These are phyloP conservation scores for Glycine latifolia DNA, from an alignment of 306 rosid genomes.

Conservation along the genomic window DNA sequence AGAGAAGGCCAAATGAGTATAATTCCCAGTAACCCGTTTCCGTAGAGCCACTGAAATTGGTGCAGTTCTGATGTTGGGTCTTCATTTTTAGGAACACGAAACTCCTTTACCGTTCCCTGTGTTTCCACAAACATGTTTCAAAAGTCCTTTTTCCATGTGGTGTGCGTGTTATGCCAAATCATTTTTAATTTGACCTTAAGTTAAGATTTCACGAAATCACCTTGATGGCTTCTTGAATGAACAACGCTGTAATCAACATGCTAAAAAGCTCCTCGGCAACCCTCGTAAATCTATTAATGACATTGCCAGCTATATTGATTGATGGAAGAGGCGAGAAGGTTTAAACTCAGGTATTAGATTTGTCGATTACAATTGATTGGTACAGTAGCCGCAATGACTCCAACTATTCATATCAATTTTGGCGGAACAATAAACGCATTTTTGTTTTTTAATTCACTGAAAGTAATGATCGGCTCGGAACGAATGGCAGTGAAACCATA, in stretches of 20 bases:
- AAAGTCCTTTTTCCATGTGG: not conserved
- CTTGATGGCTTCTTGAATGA: conserved; percentile 73
- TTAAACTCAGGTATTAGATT: not conserved
- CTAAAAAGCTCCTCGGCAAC: too few relatives aligned
- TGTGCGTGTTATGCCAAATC: not conserved
- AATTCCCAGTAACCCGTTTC: not conserved
- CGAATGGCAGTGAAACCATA: not conserved
- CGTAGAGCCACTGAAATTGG: conserved; percentile 68
- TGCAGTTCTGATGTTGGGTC: conserved; percentile 50
- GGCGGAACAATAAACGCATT: not conserved
- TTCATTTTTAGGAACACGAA: conserved; percentile 60
- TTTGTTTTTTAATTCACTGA: not conserved
- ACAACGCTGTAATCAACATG: conserved; percentile 50
- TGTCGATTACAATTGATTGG: not conserved
- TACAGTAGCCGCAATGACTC: not conserved
- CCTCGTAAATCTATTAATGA: too few relatives aligned
- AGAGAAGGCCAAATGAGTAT: too few relatives aligned
- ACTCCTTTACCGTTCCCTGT: conserved; percentile 75
- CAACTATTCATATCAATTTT: not conserved
- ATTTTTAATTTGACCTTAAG: not conserved
- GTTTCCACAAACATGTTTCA: conserved; percentile 21
- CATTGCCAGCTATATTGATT: not conserved
- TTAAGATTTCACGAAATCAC: conserved; percentile 37
- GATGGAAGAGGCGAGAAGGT: not conserved
- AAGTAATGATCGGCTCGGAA: not conserved